A percentile compares a stretch with the other conserved stretches of the same genome.
These are phyloP conservation scores for Trichoderma hamatum DNA, from an alignment of 2,329 filamentous ascomycete species.

Conservation along the genomic window DNA sequence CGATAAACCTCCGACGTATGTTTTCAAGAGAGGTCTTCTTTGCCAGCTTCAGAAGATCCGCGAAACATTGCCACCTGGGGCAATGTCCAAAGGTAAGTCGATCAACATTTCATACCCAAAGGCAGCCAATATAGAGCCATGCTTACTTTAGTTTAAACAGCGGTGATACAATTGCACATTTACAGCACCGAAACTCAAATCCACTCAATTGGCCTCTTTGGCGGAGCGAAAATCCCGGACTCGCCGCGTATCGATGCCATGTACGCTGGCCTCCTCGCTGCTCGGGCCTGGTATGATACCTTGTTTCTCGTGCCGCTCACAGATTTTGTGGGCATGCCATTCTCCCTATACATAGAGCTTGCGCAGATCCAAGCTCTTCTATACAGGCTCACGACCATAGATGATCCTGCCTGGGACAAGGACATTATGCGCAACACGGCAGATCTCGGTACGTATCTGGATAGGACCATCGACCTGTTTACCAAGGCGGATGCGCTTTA, in stretches of 20 bases:
- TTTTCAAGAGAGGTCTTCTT: slow-evolving; percentile 40
- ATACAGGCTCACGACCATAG: slow-evolving; percentile 45
- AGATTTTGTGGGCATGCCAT: slow-evolving; percentile 40
- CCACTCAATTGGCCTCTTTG: slow-evolving; percentile 41
- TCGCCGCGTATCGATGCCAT: slow-evolving; percentile 41
- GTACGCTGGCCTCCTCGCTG: slow-evolving; percentile 42
- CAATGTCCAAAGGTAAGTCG: slow-evolving; percentile 37
- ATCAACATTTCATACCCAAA: neutral
- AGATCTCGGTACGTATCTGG: slow-evolving; percentile 42
- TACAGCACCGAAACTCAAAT: slow-evolving; percentile 39
- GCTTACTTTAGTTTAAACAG: slow-evolving; percentile 30
- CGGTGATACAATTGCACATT: slow-evolving; percentile 37
- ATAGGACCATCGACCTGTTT: slow-evolving; percentile 42
- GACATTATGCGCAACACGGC: slow-evolving; percentile 41
- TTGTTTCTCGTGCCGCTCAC: slow-evolving; percentile 40
- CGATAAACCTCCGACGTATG: slow-evolving; percentile 37
- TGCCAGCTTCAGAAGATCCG: slow-evolving; percentile 36
- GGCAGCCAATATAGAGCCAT: neutral
- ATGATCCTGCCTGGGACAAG: slow-evolving; percentile 48
- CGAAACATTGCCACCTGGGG: slow-evolving; percentile 31
- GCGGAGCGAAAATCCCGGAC: slow-evolving; percentile 37
- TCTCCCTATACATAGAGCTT: slow-evolving; percentile 41
- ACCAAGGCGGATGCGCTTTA: slow-evolving; percentile 35
- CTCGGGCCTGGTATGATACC: slow-evolving; percentile 43
- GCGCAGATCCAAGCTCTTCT: slow-evolving; percentile 44